Base-by-base conservation (phyloP, 1,284 basidiomycete genomes). In the Pseudozyma tsukubaensis region DNA sequence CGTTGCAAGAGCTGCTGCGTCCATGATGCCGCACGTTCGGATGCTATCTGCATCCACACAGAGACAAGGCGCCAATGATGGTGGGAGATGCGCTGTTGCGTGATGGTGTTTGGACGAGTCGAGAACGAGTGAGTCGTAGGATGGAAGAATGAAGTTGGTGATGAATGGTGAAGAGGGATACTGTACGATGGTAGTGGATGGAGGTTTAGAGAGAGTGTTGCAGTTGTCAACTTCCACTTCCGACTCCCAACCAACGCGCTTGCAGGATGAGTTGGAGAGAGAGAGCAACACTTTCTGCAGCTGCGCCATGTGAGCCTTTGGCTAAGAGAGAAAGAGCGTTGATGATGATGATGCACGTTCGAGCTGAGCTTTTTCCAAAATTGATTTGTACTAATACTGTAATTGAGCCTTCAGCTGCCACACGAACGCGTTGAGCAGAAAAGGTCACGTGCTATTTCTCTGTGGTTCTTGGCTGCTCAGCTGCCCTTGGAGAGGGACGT, bases 1-100 rank as follows among this genome's bases (percentile, higher is more conserved):
- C 40, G 72, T 56, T 36, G 73, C 58, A 37, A 82, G 67, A 37
- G 78, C 75, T 19, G 67, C 66, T 40, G 75, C 76, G 61, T 82
- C 80, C 80, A 82, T 82, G 37, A 12, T 71, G 55, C 3, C 32
- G 29, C 3, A 6, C 5, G 18, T 13, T 32, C 59, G 44, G 59
- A 57, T 56, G 53, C 50, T 32, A 6, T 40, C 43, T 44, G 54
- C 54, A 61, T 50, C 53, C 45, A 34, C 18, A 45, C 44, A 53
- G 18, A 34, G 48, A 40, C 39, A 35, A 16, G 35, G 32, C 37
- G 43, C 19, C 29, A 49, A 40, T n/a, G 32, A 40, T 37, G 49
- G 29, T 50, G 59, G 59, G 9, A 43, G 42, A n/a, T 24, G 59
- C 19, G 11, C 50, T 53, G 43, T 35, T 50, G 16, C 4, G 18